These are phyloP conservation scores for Pontederia crassipes DNA, from an alignment of 176 grass and related monocot species.

Conservation along the genomic window DNA sequence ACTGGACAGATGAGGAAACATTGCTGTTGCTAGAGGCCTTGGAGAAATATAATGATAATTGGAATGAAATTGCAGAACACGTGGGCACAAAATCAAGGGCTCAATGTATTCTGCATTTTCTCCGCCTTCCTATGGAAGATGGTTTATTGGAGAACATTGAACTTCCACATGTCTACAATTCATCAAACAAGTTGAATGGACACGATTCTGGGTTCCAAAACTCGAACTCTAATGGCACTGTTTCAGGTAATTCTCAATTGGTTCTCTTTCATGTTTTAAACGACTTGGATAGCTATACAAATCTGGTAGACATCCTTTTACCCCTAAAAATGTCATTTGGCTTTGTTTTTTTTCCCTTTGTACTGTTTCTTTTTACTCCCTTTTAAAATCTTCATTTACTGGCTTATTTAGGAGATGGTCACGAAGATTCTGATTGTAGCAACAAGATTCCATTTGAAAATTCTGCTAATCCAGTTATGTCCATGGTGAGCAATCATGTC, in stretches of 20 bases:
- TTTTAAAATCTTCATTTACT: slow-evolving; percentile 12
- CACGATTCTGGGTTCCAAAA: slow-evolving; percentile 25
- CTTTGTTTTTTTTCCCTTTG: slow-evolving; percentile 12
- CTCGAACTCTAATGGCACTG: slow-evolving; percentile 40
- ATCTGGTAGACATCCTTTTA: too few relatives aligned
- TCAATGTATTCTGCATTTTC: slow-evolving; percentile 97
- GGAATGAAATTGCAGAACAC: slow-evolving; percentile 86
- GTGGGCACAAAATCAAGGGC: slow-evolving; percentile 82
- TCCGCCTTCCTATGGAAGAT: slow-evolving; percentile 75
- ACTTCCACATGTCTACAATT: slow-evolving; percentile 26
- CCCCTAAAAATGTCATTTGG: too few relatives aligned
- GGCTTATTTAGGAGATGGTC: slow-evolving; percentile 22
- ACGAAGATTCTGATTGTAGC: slow-evolving; percentile 34
- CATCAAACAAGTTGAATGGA: slow-evolving; percentile 8
- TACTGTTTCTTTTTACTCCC: slow-evolving; percentile 6
- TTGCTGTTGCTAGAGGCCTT: slow-evolving; percentile 82
- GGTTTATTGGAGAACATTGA: slow-evolving; percentile 70
- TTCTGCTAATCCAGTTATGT: slow-evolving; percentile 96
- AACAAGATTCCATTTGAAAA: slow-evolving; percentile 74
- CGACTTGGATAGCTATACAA: not conserved
- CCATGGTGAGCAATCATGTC: slow-evolving; percentile 48
- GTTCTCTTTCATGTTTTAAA: not conserved
- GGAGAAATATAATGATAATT: slow-evolving; percentile 78
- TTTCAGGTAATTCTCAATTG: slow-evolving; percentile 36
- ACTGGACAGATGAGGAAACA: slow-evolving; percentile 82